phyloP scores from a whole-genome alignment of 352 stramenopile species.

The Pythium periplocum region DNA sequence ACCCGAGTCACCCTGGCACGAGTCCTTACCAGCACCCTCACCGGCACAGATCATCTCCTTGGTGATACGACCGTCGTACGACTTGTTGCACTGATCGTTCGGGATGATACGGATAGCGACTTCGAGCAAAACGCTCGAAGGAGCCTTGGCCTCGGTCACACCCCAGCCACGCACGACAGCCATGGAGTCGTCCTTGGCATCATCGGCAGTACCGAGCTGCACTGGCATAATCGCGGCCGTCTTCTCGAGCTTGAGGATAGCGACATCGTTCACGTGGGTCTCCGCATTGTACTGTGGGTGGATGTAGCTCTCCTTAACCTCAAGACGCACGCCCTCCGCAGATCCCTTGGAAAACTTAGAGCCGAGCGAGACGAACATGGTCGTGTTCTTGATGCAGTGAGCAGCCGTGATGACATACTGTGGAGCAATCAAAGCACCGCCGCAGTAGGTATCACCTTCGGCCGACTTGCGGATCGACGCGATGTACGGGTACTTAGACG shows the following conservation, averaged over 20 bases:
- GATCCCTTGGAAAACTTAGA: slow-evolving; percentile 17
- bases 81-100: slow-evolving; percentile 21
- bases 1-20: slow-evolving; percentile 34
- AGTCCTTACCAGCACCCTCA: slow-evolving; percentile 19
- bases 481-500: slow-evolving; percentile 5
- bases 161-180: slow-evolving; percentile 21
- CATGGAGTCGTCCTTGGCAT: slow-evolving; percentile 7
- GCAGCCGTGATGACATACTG: slow-evolving; percentile 25
- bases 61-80: slow-evolving; percentile 5
- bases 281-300: slow-evolving; percentile 18
- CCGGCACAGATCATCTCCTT: slow-evolving; percentile 37
- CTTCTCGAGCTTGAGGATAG: slow-evolving; percentile 20
- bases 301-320: slow-evolving; percentile 14
- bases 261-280: slow-evolving; percentile 19
- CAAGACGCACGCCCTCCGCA: slow-evolving; percentile 15
- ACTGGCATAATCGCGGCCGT: slow-evolving; percentile 15
- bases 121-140: slow-evolving; percentile 18
- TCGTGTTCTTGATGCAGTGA: slow-evolving; percentile 16
- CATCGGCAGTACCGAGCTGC: slow-evolving; percentile 9
- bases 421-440: slow-evolving; percentile 24
- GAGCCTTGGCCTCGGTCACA: slow-evolving; percentile 6
- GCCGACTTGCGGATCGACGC: slow-evolving; percentile 6
- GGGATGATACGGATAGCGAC: slow-evolving; percentile 26
- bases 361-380: slow-evolving; percentile 18
- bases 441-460: slow-evolving; percentile 16